A percentile compares a stretch with the other conserved stretches of the same genome.
Evolutionary conservation across 2,329 filamentous ascomycete species (phyloP).

Genomic region (Dactylellina drechsleri): DNA sequence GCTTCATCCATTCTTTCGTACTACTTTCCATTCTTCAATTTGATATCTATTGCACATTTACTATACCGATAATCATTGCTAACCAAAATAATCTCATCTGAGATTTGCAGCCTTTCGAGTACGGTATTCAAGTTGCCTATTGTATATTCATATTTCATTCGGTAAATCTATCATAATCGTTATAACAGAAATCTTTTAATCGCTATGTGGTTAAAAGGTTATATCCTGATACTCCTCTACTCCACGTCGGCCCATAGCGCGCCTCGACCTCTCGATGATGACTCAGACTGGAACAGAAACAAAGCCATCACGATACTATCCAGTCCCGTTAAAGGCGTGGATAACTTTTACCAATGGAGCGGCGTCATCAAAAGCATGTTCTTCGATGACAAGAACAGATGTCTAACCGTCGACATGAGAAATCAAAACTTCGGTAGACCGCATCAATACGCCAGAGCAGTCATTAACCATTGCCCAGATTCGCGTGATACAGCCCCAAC

Average conservation of each 20-base stretch:
- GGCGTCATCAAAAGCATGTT: constrained; percentile 38
- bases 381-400: constrained; percentile 22
- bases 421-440: neutral
- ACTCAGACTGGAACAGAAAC: constrained; percentile 15
- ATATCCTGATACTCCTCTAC: constrained; percentile 6
- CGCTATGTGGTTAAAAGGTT: neutral
- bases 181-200: no score
- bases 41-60: no score
- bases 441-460: neutral
- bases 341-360: constrained; percentile 10
- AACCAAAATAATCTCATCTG: no score
- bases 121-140: no score
- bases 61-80: no score
- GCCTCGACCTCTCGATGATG: constrained; percentile 14
- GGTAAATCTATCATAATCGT: no score
- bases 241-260: neutral
- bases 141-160: no score
- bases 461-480: constrained; percentile 24
- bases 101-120: no score
- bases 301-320: constrained; percentile 3
- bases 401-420: constrained; percentile 11
- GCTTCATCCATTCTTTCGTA: no score
- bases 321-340: neutral
- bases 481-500: neutral
- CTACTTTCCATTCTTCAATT: no score